Evolutionary conservation across 768 basidiomycete genomes (phyloP), one percentile per base, ranked within the genome.

Genomic region (Lentinula boryana): DNA sequence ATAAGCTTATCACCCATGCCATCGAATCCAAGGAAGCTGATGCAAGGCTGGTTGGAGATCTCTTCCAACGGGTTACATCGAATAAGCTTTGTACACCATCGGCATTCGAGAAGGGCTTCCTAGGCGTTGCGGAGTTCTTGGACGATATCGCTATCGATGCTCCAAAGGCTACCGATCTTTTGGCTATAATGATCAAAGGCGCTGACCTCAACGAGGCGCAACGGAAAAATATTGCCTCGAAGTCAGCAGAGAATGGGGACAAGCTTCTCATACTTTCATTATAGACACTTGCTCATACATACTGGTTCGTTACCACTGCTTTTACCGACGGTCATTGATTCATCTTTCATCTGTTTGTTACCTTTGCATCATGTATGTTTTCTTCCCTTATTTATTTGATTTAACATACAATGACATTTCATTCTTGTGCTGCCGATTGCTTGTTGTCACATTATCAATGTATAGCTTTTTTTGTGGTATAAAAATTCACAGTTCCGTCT

Each of bases 61-160:
- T 96, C 65, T 93, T 96, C 73, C 71, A 72, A 7, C 81, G 80
- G 58, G 85, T 84, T 8, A 74, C 78, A 35, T 80, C 80, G 46
- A 89, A 87, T 74, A 78, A 76, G 44, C 75, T 87, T 33, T 85
- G 87, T 64, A 77, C 84, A 1, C 54, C 78, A 4, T 81, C 80
- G 3, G 71, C 81, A 3, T 87, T 97, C 71, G 88, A 93, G 73
- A 81, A 87, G 62, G 92, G 93, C 13, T 86, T 96, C 70, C 69
- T 69, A 48, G 79, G 81, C 0, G 79, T 84, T 55, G 84, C 87
- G 31, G 91, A 93, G 72, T 73, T 87, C 59, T 80, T 98, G 67
- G 93, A 94, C 67, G 95, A 98, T 69, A 83, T 95, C 60, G 87
- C 88, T 35, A 87, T 95, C 65, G 95, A 98, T 70, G 90, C 89